Base-by-base conservation (phyloP, 805 yeast genomes). In the Jamesozyma gamospora region DNA sequence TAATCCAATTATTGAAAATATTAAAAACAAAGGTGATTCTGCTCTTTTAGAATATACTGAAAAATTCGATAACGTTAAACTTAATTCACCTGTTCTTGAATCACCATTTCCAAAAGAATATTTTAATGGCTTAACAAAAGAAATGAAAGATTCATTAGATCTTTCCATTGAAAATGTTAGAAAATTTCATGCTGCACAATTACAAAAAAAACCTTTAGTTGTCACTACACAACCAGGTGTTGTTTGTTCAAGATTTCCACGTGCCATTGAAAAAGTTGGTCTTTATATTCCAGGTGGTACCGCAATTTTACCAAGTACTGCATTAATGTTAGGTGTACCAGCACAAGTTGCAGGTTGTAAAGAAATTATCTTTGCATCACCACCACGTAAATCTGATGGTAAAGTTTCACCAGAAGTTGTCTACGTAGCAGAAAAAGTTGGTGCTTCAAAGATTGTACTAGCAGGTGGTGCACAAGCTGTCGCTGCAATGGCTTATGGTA, bases 381-480 rank as follows among this genome's bases (percentile, higher is more conserved):
- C 99, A 24, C 98, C 97, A 43, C 77, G 95, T 48, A 71, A 77
- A 40, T 55, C 61, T 1, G 94, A 92, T 47, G 99, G 99, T 34
- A 82, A 76, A 40, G 72, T 92, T 47, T 85, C 96, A 5, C 97
- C 98, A 4, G 99, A 92, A 62, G 96, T 92, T 40, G 96, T 87
- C 14, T 92, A 92, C 53, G 96, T 92, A 40, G 98, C 99, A 16
- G 85, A 86, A 64, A 87, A 87, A 63, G 79, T 92, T 48, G 96
- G 96, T 42, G 97, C 96, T 32, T 71, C 77, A 43, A 74, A 80
- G 51, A 87, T 92, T 55, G 86, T 92, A 9, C 70, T 92, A 52
- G 98, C 98, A 1, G 99, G 99, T 53, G 99, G 99, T 56, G 98
- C 98, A 3, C 99, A 92, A 69, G 99, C 98, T 5, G 85, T 92